Base-by-base conservation (phyloP, 2,329 filamentous ascomycete species). In the Neofusicoccum laricinum region DNA sequence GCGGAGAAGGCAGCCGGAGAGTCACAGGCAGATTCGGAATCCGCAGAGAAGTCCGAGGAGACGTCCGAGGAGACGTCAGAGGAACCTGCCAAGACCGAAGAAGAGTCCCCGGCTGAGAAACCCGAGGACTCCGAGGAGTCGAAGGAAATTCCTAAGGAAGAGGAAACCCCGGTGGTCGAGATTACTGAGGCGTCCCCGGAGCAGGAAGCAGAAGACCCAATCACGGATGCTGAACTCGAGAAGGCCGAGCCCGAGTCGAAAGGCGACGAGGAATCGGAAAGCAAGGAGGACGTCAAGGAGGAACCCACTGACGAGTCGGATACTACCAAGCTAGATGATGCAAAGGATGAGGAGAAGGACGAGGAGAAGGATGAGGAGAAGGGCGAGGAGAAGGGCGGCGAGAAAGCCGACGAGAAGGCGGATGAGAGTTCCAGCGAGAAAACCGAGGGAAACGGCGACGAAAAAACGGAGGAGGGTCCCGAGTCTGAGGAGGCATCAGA, bases 381-480 rank as follows among this genome's bases (percentile, higher is more conserved):
- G 34, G 69, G 14, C 30, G 51, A 65, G 25, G 68, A 67, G 38
- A 65, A 62, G 57, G 59, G 66, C 11, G 72, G 75, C 34, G 66
- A 72, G 38, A 65, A 72, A 5, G 36, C 65, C n/a, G 53, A 68
- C 17, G 59, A 70, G 66, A 65, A 59, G 50, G n/a, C n/a, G n/a
- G n/a, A n/a, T n/a, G n/a, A n/a, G n/a, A n/a, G n/a, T n/a, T n/a
- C n/a, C n/a, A n/a, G n/a, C n/a, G 63, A 63, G 49, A 68, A 71
- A 32, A 68, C 17, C 30, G 51, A 65, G 25, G 68, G 67, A 36
- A 65, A 62, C 55, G 59, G 66, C 11, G 72, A 75, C 34, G 66
- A 72, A 65, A 72, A 5, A 11, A 65, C 65, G 41, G 62, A 63
- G 34, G 64, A 61, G 50, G 61, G 66, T 11, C 71, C 75, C 38